These are phyloP conservation scores for Pleurotus ostreatus DNA, from an alignment of 768 basidiomycete species.

Conservation along the genomic window DNA sequence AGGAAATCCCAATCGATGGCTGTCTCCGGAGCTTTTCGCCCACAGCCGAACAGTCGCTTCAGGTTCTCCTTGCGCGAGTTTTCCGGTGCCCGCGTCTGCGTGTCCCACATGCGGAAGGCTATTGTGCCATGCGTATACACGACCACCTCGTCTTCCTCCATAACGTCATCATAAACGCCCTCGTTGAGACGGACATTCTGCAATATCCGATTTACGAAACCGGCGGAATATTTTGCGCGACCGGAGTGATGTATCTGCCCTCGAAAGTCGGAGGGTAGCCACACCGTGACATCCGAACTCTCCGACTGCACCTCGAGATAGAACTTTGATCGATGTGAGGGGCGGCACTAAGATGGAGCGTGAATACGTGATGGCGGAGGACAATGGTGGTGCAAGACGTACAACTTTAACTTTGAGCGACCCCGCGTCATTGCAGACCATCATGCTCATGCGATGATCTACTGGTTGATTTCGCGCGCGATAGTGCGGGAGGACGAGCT, in stretches of 20 bases:
- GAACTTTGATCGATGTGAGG: slow-evolving; percentile 48
- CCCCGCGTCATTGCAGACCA: slow-evolving; percentile 45
- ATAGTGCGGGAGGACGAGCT: slow-evolving; percentile 73
- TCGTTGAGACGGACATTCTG: slow-evolving; percentile 47
- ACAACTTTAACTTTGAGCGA: slow-evolving; percentile 74
- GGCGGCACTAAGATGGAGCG: slow-evolving; percentile 46
- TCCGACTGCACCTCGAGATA: slow-evolving; percentile 61
- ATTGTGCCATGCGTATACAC: slow-evolving; percentile 59
- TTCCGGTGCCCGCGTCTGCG: slow-evolving; percentile 61
- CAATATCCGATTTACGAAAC: slow-evolving; percentile 69
- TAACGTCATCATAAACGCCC: slow-evolving; percentile 22
- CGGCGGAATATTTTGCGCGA: slow-evolving; percentile 58
- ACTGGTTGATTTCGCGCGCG: slow-evolving; percentile 72
- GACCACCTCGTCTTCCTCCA: slow-evolving; percentile 55
- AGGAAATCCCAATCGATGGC: slow-evolving; percentile 78
- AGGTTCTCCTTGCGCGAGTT: slow-evolving; percentile 55
- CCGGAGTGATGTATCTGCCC: slow-evolving; percentile 59
- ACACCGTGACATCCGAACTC: slow-evolving; percentile 70
- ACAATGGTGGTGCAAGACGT: slow-evolving; percentile 29
- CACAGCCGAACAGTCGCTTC: slow-evolving; percentile 60
- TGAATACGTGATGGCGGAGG: slow-evolving; percentile 5
- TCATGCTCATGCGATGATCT: slow-evolving; percentile 70
- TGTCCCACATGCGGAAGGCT: slow-evolving; percentile 79
- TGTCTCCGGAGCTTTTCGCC: slow-evolving; percentile 50
- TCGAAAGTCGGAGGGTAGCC: slow-evolving; percentile 77